These are phyloP conservation scores for Ophiocordyceps camponoti-leonardi DNA, from an alignment of 2,329 filamentous ascomycete genomes.

Conservation along the genomic window DNA sequence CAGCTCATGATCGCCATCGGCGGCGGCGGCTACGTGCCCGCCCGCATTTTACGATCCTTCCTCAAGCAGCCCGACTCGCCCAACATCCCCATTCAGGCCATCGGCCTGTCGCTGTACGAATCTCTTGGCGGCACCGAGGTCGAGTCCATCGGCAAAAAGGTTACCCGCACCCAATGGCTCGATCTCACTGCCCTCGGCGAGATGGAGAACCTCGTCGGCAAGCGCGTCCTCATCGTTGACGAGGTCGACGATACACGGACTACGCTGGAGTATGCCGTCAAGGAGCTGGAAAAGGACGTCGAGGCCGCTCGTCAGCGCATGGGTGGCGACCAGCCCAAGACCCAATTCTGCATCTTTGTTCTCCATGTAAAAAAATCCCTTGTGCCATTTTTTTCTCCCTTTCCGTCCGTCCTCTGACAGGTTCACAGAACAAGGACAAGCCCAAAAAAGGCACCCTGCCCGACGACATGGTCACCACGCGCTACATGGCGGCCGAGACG, in stretches of 20 bases:
- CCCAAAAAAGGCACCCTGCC: constrained; percentile 79
- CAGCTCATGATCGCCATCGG: constrained; percentile 98
- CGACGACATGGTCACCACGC: constrained; percentile 53
- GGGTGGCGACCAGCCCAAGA: constrained; percentile 48
- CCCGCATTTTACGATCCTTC: constrained; percentile 92
- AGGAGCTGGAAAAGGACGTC: constrained; percentile 89
- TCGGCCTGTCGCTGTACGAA: constrained; percentile 95
- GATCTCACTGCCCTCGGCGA: constrained; percentile 68
- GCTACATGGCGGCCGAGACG: constrained; percentile 75
- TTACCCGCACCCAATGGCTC: constrained; percentile 96
- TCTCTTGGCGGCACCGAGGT: constrained; percentile 41
- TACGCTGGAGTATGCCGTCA: constrained; percentile 84
- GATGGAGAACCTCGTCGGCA: constrained; percentile 79
- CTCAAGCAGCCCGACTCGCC: constrained; percentile 72
- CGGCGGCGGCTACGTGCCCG: constrained; percentile 91
- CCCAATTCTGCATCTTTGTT: constrained; percentile 87
- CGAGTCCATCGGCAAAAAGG: constrained; percentile 77
- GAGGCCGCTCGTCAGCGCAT: constrained; percentile 59
- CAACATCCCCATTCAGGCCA: constrained; percentile 98
- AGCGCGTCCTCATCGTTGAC: constrained; percentile 82
- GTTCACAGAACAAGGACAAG: constrained; percentile 81
- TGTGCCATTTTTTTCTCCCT: constrained; percentile 8
- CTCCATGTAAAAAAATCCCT: constrained; percentile 46
- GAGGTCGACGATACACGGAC: constrained; percentile 94
- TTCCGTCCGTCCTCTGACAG: constrained; percentile 1